Conservation (phyloP, 805 yeast species). For the Candida sonorensis region DNA sequence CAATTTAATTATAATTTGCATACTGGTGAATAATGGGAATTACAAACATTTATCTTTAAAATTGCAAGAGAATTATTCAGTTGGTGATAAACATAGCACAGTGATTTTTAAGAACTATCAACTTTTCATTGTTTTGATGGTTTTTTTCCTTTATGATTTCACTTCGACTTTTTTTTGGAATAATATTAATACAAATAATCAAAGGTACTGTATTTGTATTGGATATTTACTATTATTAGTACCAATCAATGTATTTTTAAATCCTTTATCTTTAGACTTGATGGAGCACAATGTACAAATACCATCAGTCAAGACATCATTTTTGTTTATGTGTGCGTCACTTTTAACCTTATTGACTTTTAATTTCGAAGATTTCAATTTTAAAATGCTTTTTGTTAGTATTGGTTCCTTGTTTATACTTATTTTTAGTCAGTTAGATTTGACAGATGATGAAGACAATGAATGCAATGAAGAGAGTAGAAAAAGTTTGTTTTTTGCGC, state of each 20-base stretch:
- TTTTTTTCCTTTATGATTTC: constrained; percentile 12
- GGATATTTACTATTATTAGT: constrained; percentile 17
- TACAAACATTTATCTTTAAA: constrained; percentile 11
- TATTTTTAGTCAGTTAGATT: constrained; percentile 24
- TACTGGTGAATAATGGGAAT: constrained; percentile 10
- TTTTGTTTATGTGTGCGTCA: constrained; percentile 5
- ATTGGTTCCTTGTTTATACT: constrained; percentile 24
- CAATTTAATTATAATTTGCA: constrained; percentile 17
- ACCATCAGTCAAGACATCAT: constrained; percentile 10
- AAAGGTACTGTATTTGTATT: no score
- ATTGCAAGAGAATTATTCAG: constrained; percentile 13
- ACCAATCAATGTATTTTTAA: constrained; percentile 15
- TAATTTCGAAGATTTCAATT: constrained; percentile 15
- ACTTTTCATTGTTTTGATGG: constrained; percentile 9
- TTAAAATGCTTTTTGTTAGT: constrained; percentile 24
- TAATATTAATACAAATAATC: no score
- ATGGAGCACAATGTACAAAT: not conserved
- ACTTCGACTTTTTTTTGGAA: no score
- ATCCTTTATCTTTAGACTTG: constrained; percentile 6
- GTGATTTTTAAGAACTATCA: constrained; percentile 12
- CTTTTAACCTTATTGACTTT: constrained; percentile 7
- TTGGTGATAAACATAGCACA: constrained; percentile 7
- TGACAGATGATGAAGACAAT: constrained; percentile 3
- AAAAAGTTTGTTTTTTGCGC: constrained; percentile 16
- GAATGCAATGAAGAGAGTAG: not conserved